phyloP scores from a whole-genome alignment of 2,329 filamentous ascomycete species.

The Pestalotiopsis sp. region DNA sequence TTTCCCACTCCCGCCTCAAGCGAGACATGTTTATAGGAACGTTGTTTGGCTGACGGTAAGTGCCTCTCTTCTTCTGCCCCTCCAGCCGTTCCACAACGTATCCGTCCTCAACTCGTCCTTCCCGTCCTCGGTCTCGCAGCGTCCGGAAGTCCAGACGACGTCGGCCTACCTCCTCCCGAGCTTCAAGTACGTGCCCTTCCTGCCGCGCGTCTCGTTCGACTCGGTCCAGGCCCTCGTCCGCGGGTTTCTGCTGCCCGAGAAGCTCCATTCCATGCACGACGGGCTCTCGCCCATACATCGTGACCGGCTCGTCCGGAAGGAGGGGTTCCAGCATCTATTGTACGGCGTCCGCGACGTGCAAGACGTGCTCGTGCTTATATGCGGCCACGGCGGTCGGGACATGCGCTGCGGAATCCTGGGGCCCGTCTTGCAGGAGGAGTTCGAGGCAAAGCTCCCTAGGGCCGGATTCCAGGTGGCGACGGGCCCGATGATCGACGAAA shows the following conservation, averaged over 20 bases:
- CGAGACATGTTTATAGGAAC: not conserved
- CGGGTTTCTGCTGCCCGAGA: slow-evolving; percentile 66
- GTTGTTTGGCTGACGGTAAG: slow-evolving; percentile 34
- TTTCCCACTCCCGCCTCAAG: too few species aligned
- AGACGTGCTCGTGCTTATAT: slow-evolving; percentile 81
- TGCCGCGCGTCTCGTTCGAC: slow-evolving; percentile 65
- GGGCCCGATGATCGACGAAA: slow-evolving; percentile 46
- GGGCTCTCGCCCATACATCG: slow-evolving; percentile 60
- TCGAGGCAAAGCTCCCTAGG: slow-evolving; percentile 60
- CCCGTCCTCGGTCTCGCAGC: slow-evolving; percentile 53
- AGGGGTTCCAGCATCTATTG: slow-evolving; percentile 54
- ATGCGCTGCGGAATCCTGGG: slow-evolving; percentile 80
- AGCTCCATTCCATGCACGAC: slow-evolving; percentile 64
- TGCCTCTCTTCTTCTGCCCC: slow-evolving; percentile 15
- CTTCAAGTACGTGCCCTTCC: slow-evolving; percentile 78
- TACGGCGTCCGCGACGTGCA: slow-evolving; percentile 62
- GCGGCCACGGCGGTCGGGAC: slow-evolving; percentile 84
- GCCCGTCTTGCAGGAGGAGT: slow-evolving; percentile 72
- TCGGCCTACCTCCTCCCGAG: slow-evolving; percentile 80
- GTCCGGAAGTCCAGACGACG: slow-evolving; percentile 52
- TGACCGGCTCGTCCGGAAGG: slow-evolving; percentile 54
- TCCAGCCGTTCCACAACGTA: slow-evolving; percentile 81
- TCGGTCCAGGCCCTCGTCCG: slow-evolving; percentile 61
- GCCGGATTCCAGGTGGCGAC: slow-evolving; percentile 52
- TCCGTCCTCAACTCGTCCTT: slow-evolving; percentile 79